Percentiles rank a stretch among this genome's conserved stretches.
Evolutionary conservation across 208 protist species (phyloP).

Genomic region (Trypanosoma cruzi): DNA sequence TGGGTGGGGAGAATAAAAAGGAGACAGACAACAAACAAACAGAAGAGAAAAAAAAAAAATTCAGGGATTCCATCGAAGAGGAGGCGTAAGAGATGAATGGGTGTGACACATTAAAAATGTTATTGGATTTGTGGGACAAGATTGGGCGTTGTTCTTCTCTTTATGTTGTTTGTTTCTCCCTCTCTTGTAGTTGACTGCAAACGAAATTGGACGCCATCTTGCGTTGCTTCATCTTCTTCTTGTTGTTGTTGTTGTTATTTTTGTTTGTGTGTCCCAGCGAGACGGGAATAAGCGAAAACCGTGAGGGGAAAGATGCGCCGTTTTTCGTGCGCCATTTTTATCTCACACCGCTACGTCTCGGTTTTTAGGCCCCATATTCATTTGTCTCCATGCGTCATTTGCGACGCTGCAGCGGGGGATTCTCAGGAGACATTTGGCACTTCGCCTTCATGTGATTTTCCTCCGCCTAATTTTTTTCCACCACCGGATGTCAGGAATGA

Average conservation of each 20-base stretch:
- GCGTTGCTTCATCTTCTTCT: background rate
- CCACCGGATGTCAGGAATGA: background rate
- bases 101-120: background rate
- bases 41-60: background rate
- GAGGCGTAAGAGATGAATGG: background rate
- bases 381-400: conserved; percentile 41
- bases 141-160: background rate
- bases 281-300: too few species aligned
- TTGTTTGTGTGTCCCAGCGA: too few species aligned
- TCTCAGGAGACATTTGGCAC: background rate
- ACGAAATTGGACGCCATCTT: too few species aligned
- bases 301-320: too few species aligned
- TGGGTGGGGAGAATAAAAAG: background rate
- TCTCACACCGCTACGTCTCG: background rate
- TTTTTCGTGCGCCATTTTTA: background rate
- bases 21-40: background rate
- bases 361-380: conserved; percentile 55
- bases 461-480: background rate
- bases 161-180: background rate
- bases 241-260: background rate
- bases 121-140: background rate
- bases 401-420: conserved; percentile 8
- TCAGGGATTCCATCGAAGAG: background rate
- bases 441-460: background rate
- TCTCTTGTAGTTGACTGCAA: background rate